These are phyloP conservation scores for Zygosaccharomyces gambellarensis DNA, from an alignment of 805 yeast genomes.

Conservation along the genomic window DNA sequence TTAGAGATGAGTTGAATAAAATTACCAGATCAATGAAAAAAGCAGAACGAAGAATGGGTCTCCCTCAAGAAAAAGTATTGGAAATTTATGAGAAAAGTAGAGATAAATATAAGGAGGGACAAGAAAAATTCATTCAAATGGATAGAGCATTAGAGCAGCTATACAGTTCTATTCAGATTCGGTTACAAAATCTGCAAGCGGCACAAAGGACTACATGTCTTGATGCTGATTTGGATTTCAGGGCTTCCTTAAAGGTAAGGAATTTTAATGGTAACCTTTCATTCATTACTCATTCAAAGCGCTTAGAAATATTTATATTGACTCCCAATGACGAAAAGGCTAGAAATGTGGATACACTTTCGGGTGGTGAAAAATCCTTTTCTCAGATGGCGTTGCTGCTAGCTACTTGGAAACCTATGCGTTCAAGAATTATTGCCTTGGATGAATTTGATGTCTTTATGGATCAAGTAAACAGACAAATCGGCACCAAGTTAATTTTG, in stretches of 20 bases:
- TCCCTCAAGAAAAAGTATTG: conserved; percentile 52
- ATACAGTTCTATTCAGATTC: conserved; percentile 38
- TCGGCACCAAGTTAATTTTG: conserved; percentile 70
- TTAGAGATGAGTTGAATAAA: conserved; percentile 45
- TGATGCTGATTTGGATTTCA: conserved; percentile 53
- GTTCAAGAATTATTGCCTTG: conserved; percentile 77
- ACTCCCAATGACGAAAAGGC: conserved; percentile 54
- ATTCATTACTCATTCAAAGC: conserved; percentile 51
- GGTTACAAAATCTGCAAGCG: conserved; percentile 41
- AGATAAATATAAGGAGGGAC: conserved; percentile 40
- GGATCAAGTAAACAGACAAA: conserved; percentile 87
- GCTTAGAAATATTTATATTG: conserved; percentile 55
- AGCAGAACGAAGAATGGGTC: conserved; percentile 51
- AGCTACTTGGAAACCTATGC: conserved; percentile 92
- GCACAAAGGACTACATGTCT: conserved; percentile 40
- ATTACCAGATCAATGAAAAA: conserved; percentile 45
- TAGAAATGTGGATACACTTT: conserved; percentile 73
- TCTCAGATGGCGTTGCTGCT: conserved; percentile 83
- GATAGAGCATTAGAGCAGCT: conserved; percentile 32
- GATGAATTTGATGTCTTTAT: conserved; percentile 97
- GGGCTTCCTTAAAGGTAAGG: conserved; percentile 55
- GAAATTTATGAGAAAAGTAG: conserved; percentile 43
- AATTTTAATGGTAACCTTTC: conserved; percentile 69
- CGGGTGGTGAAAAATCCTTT: conserved; percentile 96
- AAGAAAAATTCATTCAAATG: conserved; percentile 37